These are phyloP conservation scores for Calonectria honghensis DNA, from an alignment of 2,329 filamentous ascomycete species.

Conservation along the genomic window DNA sequence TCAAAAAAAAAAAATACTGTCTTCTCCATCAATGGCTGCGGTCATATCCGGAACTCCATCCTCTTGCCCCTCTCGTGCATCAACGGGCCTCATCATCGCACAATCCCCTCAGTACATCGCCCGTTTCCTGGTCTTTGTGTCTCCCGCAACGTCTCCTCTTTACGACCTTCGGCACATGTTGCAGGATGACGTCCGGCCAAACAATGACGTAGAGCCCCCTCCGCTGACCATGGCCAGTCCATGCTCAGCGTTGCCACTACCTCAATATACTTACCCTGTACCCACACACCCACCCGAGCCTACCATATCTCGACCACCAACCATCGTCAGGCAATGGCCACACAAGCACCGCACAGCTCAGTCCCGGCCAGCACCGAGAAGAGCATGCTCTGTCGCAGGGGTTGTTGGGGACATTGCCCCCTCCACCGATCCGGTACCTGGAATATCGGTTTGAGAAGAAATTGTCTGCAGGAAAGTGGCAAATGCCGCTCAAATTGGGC, in stretches of 20 bases:
- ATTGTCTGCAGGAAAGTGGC: neutral
- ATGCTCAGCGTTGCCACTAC: slow-evolving; percentile 50
- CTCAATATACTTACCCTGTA: slow-evolving; percentile 45
- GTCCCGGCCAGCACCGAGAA: slow-evolving; percentile 22
- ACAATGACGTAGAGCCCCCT: slow-evolving; percentile 50
- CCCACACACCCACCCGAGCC: slow-evolving; percentile 44
- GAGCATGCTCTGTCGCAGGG: slow-evolving; percentile 18
- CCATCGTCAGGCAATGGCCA: slow-evolving; percentile 43
- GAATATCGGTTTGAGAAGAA: neutral
- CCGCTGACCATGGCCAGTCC: slow-evolving; percentile 47
- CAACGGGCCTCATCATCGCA: slow-evolving; percentile 25
- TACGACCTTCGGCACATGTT: slow-evolving; percentile 37
- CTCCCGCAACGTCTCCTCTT: slow-evolving; percentile 34
- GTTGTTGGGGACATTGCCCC: slow-evolving; percentile 2
- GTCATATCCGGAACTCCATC: slow-evolving; percentile 20
- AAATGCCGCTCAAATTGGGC: slow-evolving; percentile 17
- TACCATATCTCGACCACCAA: slow-evolving; percentile 50
- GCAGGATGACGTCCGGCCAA: slow-evolving; percentile 51
- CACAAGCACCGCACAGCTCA: slow-evolving; percentile 22
- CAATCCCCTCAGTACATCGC: slow-evolving; percentile 35
- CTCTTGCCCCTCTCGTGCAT: slow-evolving; percentile 13
- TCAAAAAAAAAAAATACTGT: slow-evolving; percentile 1
- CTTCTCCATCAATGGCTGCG: slow-evolving; percentile 14
- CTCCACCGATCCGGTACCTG: slow-evolving; percentile 6
- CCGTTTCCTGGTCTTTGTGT: slow-evolving; percentile 34